Percentiles rank a stretch among this genome's conserved stretches.
phyloP scores from a whole-genome alignment of 2,329 filamentous ascomycete species.

The Leptosphaerulina australis region DNA sequence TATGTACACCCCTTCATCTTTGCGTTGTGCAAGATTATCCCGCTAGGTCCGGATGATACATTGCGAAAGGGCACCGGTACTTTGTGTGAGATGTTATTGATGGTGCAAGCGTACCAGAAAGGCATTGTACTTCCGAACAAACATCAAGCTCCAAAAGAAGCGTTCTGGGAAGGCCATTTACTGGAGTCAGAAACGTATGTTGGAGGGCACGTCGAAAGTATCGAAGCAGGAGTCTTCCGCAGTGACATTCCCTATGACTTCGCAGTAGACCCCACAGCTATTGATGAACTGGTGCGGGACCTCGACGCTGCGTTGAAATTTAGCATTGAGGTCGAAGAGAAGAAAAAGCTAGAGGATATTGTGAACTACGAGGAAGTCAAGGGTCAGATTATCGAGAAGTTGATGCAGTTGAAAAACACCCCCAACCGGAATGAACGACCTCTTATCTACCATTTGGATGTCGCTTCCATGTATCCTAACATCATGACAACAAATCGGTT shows the following conservation, averaged over 20 bases:
- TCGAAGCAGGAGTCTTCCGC: conserved; percentile 95
- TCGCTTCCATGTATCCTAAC: conserved; percentile 99
- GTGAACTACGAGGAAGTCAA: conserved; percentile 68
- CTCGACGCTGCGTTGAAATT: conserved; percentile 89
- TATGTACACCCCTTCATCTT: conserved; percentile 99
- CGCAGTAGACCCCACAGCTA: conserved; percentile 81
- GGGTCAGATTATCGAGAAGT: conserved; percentile 73
- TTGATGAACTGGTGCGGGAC: conserved; percentile 86
- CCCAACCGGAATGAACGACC: conserved; percentile 85
- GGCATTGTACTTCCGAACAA: conserved; percentile 96
- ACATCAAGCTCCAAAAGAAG: conserved; percentile 85
- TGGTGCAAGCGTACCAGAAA: conserved; percentile 96
- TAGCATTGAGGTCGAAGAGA: conserved; percentile 64
- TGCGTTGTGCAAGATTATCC: conserved; percentile 95
- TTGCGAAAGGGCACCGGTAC: conserved; percentile 96
- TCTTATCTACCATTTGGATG: conserved; percentile 96
- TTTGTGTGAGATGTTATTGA: conserved; percentile 98
- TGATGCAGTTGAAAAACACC: conserved; percentile 76
- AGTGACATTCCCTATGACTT: conserved; percentile 96
- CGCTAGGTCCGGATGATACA: conserved; percentile 89
- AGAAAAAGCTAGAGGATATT: conserved; percentile 59
- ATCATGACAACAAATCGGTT: conserved; percentile 99
- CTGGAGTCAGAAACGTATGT: conserved; percentile 98
- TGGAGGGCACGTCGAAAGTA: conserved; percentile 97
- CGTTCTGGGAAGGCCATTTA: conserved; percentile 96